Evolutionary conservation across 768 basidiomycete genomes (phyloP).

Genomic region (Mycena kentingensis): DNA sequence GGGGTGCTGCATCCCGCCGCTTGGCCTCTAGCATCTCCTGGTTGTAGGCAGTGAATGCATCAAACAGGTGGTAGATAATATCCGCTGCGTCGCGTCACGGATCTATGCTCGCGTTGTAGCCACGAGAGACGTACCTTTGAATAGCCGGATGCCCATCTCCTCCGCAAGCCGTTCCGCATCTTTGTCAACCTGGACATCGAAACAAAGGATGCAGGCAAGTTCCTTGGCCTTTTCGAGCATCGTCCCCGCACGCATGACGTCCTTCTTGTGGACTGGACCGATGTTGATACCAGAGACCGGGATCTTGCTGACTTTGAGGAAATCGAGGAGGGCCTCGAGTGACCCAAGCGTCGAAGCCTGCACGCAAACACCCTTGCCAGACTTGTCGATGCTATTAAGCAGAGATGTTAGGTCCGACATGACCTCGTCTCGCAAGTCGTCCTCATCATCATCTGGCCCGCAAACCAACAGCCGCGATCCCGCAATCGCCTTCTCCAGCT

Average conservation of each 20-base stretch:
- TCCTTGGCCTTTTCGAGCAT: conserved; percentile 98
- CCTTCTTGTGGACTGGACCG: conserved; percentile 94
- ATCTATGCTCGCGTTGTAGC: background rate
- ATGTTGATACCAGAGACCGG: conserved; percentile 98
- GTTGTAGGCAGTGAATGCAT: conserved; percentile 94
- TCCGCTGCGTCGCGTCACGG: conserved; percentile 59
- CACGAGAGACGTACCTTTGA: conserved; percentile 66
- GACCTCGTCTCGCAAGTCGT: conserved; percentile 90
- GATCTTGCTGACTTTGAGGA: conserved; percentile 93
- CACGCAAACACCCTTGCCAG: conserved; percentile 95
- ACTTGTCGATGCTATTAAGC: conserved; percentile 89
- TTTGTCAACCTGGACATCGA: conserved; percentile 93
- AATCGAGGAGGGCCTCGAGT: conserved; percentile 93
- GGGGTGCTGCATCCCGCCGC: conserved; percentile 86
- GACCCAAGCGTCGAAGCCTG: conserved; percentile 97
- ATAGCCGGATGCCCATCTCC: conserved; percentile 91
- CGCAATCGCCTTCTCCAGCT: conserved; percentile 97
- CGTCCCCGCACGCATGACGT: conserved; percentile 87
- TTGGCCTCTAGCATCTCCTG: conserved; percentile 91
- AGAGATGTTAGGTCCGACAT: conserved; percentile 94
- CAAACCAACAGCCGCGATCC: conserved; percentile 92
- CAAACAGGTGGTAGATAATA: conserved; percentile 98
- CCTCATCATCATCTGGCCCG: conserved; percentile 96
- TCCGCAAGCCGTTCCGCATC: conserved; percentile 91
- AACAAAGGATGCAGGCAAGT: conserved; percentile 92